Conservation (phyloP, 2,329 filamentous ascomycete genomes). For the Sporothrix euskadiensis region DNA sequence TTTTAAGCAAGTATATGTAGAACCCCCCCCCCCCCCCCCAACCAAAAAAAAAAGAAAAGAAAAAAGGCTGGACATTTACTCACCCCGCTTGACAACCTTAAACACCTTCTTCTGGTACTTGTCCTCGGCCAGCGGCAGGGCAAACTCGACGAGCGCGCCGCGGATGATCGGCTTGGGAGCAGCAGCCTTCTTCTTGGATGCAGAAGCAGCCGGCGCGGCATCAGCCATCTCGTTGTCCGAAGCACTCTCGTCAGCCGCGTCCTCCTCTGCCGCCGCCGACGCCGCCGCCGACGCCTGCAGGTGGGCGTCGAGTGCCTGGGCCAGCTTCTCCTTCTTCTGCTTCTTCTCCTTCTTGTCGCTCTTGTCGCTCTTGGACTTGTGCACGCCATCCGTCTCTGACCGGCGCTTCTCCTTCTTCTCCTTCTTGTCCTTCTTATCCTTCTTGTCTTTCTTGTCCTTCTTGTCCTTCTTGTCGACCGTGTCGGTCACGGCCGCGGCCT, state of each 20-base stretch:
- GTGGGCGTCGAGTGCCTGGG: constrained; percentile 65
- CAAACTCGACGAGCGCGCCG: constrained; percentile 71
- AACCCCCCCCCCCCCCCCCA: too few relatives aligned
- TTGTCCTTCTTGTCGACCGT: constrained; percentile 32
- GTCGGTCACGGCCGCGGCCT: constrained; percentile 29
- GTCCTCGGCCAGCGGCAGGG: constrained; percentile 75
- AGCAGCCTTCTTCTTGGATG: constrained; percentile 37
- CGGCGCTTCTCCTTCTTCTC: constrained; percentile 59
- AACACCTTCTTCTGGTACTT: constrained; percentile 71
- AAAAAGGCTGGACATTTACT: constrained; percentile 33
- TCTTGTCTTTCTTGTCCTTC: constrained; percentile 33
- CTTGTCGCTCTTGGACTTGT: constrained; percentile 53
- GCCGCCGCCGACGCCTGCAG: constrained; percentile 57
- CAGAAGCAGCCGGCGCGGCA: constrained; percentile 43
- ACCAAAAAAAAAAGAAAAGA: neutral
- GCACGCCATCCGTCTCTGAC: constrained; percentile 55
- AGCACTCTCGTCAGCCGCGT: constrained; percentile 33
- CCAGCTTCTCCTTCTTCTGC: constrained; percentile 72
- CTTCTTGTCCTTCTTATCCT: constrained; percentile 49
- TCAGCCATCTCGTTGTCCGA: constrained; percentile 48
- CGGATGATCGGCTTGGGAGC: constrained; percentile 42
- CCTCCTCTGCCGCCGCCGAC: constrained; percentile 41
- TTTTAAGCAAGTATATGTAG: neutral
- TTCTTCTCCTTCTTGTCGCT: constrained; percentile 68
- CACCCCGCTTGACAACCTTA: constrained; percentile 64